Evolutionary conservation across 345 rosid genomes (phyloP), one percentile per base, ranked within the genome.

Genomic region (Syzygium jambos): DNA sequence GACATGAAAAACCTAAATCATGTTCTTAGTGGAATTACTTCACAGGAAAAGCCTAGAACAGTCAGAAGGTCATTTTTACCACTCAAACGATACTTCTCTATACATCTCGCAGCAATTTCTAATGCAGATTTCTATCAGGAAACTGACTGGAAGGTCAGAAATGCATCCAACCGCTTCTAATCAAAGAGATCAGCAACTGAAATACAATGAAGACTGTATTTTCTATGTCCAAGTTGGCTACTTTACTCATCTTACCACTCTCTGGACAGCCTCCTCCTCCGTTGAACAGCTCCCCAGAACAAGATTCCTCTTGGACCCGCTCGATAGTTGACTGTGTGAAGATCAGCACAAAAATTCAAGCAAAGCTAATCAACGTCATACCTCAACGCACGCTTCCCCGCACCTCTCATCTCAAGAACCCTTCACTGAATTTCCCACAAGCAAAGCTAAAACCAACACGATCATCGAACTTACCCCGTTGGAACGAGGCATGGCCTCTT

Each of bases 371-470:
- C 15, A 11, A 57, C 5, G 65, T 11, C 65, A 11, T 12, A 59
- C 30, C 27, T 59, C 8, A 1, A 0, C 30, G 1, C 65, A 0
- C 1, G 0, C 14, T 57, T 57, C 2, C 7, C 30, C 30, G 13
- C 2, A 0, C 7, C 23, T 22, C 61, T 59, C 11, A 57, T 61
- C n/a, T n/a, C 38, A 6, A 61, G 73, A 61, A n/a, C 38, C 34
- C 73, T 0, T 61, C 17, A n/a, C 12, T 3, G 73, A 7, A 61
- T n/a, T 61, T 61, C 38, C 73, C 19, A 6, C 73, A 13, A 61
- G 73, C 0, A n/a, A 61, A 13, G 73, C 34, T 61, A n/a, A 57
- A 13, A 25, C 73, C 6, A 61, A 61, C 34, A 61, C 0, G 12
- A 61, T 61, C 73, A 61, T n/a, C 73, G 7, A 23, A 85, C 53